phyloP scores from a whole-genome alignment of 2,329 filamentous ascomycete species.

The Cladosporium phlei region DNA sequence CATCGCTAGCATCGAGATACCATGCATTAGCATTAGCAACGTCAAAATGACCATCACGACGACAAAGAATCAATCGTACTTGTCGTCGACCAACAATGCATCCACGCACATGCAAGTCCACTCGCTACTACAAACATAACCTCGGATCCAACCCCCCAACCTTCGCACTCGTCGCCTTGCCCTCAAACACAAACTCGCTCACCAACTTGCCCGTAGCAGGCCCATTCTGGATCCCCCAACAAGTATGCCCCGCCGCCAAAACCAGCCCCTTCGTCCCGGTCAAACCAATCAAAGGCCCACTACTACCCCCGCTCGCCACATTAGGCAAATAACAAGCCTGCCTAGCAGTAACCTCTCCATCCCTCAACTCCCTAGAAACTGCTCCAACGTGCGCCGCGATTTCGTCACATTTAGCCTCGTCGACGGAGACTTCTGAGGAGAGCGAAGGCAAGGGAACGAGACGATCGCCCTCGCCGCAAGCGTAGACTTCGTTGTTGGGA shows the following conservation, averaged over 20 bases:
- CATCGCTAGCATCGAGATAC: too few relatives aligned
- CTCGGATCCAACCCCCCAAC: constrained; percentile 40
- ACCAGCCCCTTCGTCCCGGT: constrained; percentile 70
- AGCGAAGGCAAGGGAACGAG: constrained; percentile 68
- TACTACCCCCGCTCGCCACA: constrained; percentile 47
- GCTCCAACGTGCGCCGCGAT: constrained; percentile 71
- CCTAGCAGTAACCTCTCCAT: constrained; percentile 58
- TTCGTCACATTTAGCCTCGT: constrained; percentile 74
- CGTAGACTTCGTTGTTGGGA: constrained; percentile 84
- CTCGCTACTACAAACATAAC: constrained; percentile 12
- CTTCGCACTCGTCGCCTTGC: constrained; percentile 39
- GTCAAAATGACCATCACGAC: too few relatives aligned
- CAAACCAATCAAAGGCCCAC: constrained; percentile 73
- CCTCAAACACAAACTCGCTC: constrained; percentile 45
- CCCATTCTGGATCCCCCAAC: constrained; percentile 97
- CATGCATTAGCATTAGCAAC: too few relatives aligned
- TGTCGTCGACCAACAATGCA: too few relatives aligned
- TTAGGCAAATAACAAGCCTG: constrained; percentile 94
- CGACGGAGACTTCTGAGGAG: constrained; percentile 69
- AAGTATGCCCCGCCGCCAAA: constrained; percentile 86
- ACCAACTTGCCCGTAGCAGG: constrained; percentile 63
- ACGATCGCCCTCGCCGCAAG: constrained; percentile 84
- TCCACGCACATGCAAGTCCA: too few relatives aligned
- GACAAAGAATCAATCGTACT: too few relatives aligned
- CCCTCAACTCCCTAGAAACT: constrained; percentile 46